Conservation (phyloP, 2,329 filamentous ascomycete genomes). For the Talaromyces sp. region DNA sequence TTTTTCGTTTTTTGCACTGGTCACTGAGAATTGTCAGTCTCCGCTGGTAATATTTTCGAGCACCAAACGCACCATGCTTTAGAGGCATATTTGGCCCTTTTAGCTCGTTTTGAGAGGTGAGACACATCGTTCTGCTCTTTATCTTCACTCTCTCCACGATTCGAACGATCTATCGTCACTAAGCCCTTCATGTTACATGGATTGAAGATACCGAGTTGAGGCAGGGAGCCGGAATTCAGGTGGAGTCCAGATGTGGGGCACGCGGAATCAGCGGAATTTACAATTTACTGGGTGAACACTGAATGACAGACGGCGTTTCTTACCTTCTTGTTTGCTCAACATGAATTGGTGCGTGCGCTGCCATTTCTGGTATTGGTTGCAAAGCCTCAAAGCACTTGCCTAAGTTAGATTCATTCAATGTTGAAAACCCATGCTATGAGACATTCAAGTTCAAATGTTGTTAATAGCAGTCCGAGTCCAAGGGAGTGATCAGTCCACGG, state of each 20-base stretch:
- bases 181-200: neutral
- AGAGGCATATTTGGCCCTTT: constrained; percentile 24
- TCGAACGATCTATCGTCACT: neutral
- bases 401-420: neutral
- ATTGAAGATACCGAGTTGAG: neutral
- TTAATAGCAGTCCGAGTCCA: too few relatives aligned
- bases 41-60: neutral
- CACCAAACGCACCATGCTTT: constrained; percentile 23
- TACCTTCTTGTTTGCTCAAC: too few relatives aligned
- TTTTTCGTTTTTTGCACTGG: constrained; percentile 23
- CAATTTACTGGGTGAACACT: neutral
- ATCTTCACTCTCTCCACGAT: neutral
- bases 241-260: constrained; percentile 2
- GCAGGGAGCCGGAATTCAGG: constrained; percentile 1
- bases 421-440: too few relatives aligned
- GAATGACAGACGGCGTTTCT: too few relatives aligned
- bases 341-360: too few relatives aligned
- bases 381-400: neutral
- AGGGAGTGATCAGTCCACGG: too few relatives aligned
- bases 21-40: constrained; percentile 7
- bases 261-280: constrained; percentile 11
- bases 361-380: too few relatives aligned
- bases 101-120: constrained; percentile 3
- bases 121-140: neutral
- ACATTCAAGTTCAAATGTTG: too few relatives aligned